phyloP scores from a whole-genome alignment of 306 rosid genomes.

The Morella rubra region DNA sequence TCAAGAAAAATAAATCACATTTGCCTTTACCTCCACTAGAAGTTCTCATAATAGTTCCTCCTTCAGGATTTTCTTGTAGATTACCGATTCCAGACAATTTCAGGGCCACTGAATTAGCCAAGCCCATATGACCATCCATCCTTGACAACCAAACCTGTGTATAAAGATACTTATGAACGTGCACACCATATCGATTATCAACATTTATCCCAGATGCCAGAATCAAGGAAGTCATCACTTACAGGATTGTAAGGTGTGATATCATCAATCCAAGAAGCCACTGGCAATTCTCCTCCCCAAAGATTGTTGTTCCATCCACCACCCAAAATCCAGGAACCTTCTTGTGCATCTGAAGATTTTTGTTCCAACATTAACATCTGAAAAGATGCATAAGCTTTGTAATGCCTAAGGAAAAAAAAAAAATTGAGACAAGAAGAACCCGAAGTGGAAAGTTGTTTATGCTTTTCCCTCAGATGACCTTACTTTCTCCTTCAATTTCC shows the following conservation, averaged over 20 bases:
- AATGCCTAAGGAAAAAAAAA: not conserved
- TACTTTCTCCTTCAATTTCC: too few species aligned
- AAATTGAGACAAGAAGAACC: not conserved
- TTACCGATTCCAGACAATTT: constrained; percentile 62
- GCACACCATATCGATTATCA: not conserved
- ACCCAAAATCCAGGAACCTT: constrained; percentile 88
- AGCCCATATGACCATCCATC: constrained; percentile 82
- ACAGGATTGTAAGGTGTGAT: constrained; percentile 75
- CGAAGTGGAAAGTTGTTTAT: too few species aligned
- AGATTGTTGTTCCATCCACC: constrained; percentile 93
- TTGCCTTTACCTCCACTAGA: constrained; percentile 51
- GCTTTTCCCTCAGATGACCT: too few species aligned
- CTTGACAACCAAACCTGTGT: constrained; percentile 79
- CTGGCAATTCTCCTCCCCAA: constrained; percentile 86
- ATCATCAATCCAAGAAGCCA: constrained; percentile 76
- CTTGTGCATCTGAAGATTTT: constrained; percentile 49
- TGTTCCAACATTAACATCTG: not conserved
- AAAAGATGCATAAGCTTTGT: not conserved
- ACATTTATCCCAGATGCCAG: constrained; percentile 22
- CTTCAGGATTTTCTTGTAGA: constrained; percentile 58
- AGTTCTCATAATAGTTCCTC: constrained; percentile 69
- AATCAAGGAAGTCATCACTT: constrained; percentile 30
- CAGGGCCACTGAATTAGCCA: constrained; percentile 72
- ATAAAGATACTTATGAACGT: constrained; percentile 22
- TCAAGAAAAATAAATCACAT: not conserved